A percentile compares a stretch with the other conserved stretches of the same genome.
These are phyloP conservation scores for Asterella californica DNA, from an alignment of 225 moss, liverwort and hornwort species.

Conservation along the genomic window DNA sequence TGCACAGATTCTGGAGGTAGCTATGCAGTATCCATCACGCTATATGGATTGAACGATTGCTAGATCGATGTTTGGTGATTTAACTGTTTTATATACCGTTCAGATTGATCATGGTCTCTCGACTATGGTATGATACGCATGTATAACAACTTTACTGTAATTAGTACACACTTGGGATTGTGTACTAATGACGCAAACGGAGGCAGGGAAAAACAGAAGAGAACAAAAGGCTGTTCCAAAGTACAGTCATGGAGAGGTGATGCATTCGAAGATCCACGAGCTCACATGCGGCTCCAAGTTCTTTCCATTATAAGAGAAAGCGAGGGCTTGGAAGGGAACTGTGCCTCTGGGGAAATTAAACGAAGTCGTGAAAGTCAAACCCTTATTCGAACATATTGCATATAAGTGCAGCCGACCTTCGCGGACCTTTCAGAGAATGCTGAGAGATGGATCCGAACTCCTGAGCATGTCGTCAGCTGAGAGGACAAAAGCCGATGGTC, in stretches of 20 bases:
- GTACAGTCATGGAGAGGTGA: no score
- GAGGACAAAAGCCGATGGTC: neutral
- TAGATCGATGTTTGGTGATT: no score
- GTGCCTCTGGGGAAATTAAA: neutral
- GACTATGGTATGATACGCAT: no score
- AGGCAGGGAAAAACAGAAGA: no score
- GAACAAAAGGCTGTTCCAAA: no score
- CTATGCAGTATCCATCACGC: no score
- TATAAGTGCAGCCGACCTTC: conserved; percentile 3
- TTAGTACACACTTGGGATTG: neutral
- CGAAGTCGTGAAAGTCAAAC: neutral
- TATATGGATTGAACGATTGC: no score
- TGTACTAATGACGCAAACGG: neutral
- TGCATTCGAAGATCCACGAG: neutral
- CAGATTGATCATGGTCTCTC: no score
- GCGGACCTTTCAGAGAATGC: neutral
- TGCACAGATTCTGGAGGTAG: no score
- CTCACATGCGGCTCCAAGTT: neutral
- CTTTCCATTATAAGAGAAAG: neutral
- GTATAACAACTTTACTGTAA: no score
- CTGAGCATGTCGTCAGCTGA: neutral
- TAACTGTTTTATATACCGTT: no score
- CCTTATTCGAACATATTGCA: neutral
- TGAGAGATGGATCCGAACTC: neutral
- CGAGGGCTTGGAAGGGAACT: neutral